Evolutionary conservation across 768 basidiomycete genomes (phyloP).

Genomic region (Grammothele lineata): DNA sequence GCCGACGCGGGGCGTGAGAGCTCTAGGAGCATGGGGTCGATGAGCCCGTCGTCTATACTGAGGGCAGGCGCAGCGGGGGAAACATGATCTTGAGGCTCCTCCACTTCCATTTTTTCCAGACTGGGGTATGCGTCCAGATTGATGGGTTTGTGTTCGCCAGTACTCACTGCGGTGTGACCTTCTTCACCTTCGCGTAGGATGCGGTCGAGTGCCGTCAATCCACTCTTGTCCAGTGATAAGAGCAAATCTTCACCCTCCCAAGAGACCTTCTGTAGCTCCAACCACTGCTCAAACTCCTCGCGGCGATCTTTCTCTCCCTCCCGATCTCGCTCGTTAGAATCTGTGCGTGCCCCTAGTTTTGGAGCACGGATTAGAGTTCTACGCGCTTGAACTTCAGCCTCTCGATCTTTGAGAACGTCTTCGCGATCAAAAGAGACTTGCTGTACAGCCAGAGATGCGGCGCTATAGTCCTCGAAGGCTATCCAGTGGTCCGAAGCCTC

Average conservation of each 20-base stretch:
- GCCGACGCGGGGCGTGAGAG: conserved; percentile 22
- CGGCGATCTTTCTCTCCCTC: conserved; percentile 26
- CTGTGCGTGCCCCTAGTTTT: conserved; percentile 14
- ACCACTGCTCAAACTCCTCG: conserved; percentile 22
- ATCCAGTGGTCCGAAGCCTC: conserved; percentile 52
- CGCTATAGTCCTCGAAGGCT: conserved; percentile 42
- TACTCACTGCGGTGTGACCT: too few species aligned
- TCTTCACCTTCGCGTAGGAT: conserved; percentile 31
- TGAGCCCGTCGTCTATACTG: conserved; percentile 14
- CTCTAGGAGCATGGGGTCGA: conserved; percentile 29
- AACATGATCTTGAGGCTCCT: not conserved
- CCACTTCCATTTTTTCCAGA: too few species aligned
- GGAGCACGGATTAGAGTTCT: conserved; percentile 20
- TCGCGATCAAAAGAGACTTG: conserved; percentile 30
- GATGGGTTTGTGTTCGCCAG: too few species aligned
- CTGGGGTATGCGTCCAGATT: too few species aligned
- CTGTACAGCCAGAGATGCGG: conserved; percentile 24
- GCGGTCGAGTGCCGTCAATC: conserved; percentile 32
- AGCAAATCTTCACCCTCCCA: conserved; percentile 30
- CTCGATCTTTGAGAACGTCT: conserved; percentile 17
- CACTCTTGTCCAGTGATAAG: conserved; percentile 23
- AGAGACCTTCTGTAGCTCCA: conserved; percentile 7
- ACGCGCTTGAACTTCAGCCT: conserved; percentile 11
- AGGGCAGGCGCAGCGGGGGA: not conserved
- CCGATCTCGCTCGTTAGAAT: conserved; percentile 17